Conservation (phyloP, 2,329 filamentous ascomycete species). For the Mycosphaerella sp. region DNA sequence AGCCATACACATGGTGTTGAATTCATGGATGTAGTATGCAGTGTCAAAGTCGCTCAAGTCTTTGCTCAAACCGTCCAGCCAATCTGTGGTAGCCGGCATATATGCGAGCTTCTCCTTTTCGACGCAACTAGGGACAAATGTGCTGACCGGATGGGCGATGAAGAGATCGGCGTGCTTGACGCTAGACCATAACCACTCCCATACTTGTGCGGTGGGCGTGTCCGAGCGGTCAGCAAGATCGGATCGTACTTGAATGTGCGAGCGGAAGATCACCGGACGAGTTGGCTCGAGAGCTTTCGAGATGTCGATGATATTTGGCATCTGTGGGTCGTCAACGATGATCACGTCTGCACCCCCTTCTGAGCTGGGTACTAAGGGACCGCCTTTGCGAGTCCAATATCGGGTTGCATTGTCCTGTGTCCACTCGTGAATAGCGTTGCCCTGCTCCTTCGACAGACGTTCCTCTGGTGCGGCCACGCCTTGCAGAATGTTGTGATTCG, state of each 20-base stretch:
- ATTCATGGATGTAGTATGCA: constrained; percentile 68
- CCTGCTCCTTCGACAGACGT: constrained; percentile 58
- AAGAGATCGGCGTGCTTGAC: constrained; percentile 69
- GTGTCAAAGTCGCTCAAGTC: constrained; percentile 62
- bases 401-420: constrained; percentile 65
- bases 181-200: constrained; percentile 67
- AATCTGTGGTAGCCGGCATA: constrained; percentile 75
- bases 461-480: constrained; percentile 63
- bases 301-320: constrained; percentile 70
- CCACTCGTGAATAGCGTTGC: constrained; percentile 62
- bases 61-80: constrained; percentile 79
- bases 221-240: constrained; percentile 57
- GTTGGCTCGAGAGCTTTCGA: constrained; percentile 65
- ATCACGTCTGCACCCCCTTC: constrained; percentile 71
- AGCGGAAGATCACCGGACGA: constrained; percentile 73
- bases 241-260: constrained; percentile 74
- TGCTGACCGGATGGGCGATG: constrained; percentile 71
- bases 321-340: constrained; percentile 77
- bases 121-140: constrained; percentile 67
- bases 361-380: constrained; percentile 58
- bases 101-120: constrained; percentile 63
- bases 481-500: constrained; percentile 82
- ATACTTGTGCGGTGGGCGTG: constrained; percentile 65
- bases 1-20: constrained; percentile 57
- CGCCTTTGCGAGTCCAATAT: constrained; percentile 65